Evolutionary conservation across 192 early-diverging fungal genomes (phyloP), one percentile per base, ranked within the genome.

Genomic region (Backusella luteola): DNA sequence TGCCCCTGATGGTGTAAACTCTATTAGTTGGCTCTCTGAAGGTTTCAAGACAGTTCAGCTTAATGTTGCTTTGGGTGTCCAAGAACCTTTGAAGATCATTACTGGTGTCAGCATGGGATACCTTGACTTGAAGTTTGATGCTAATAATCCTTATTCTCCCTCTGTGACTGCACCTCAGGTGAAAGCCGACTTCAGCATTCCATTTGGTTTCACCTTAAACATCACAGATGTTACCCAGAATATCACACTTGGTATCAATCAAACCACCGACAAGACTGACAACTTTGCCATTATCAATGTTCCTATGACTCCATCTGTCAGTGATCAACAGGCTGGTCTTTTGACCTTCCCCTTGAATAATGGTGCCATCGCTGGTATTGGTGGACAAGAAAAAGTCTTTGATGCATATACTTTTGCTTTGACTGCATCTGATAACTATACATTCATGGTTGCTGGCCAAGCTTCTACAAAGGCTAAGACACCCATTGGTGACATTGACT

Each of bases 201-300:
- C 90, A 39, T 91, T 91, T 73, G 86, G 86, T 34, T 91, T 91
- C 76, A 75, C 81, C 32, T 38, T 91, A 26, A 85, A 83, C 44
- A 84, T 91, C 71, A 87, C 86, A 9, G 75, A 87, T 71, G 84
- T 89, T 29, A 80, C 85, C 41, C 85, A 87, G 67, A 81, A 82
- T 49, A 87, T 89, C 56, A 84, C 81, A 26, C 78, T 89, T 71
- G 71, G 69, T 67, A 80, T 66, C 19, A 46, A 73, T 52, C 44
- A 63, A 29, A 81, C 76, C 14, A 69, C 80, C 52, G 72, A 59
- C 7, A 21, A 21, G 14, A 70, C 39, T 23, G 21, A 8, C 14
- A 39, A 70, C 36, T 73, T 73, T 63, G 72, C 49, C 17, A 56
- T 73, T 21, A 44, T 87, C 15, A 39, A 49, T 53, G 67, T 73